phyloP scores from a whole-genome alignment of 148 eudicot species.

The Silene conica region DNA sequence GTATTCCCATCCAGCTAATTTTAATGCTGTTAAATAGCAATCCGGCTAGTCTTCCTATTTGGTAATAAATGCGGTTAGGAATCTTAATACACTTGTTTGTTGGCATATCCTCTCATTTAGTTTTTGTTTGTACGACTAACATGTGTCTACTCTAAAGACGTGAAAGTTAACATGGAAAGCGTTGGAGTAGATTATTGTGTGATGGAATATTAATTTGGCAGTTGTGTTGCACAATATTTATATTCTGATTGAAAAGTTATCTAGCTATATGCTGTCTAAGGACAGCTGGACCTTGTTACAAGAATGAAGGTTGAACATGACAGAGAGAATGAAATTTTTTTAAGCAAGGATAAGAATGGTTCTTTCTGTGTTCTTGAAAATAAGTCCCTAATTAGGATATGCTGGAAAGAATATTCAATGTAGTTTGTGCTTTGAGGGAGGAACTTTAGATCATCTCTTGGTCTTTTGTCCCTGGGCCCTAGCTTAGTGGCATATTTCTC shows the following conservation, averaged over 20 bases:
- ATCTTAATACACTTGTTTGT: not conserved
- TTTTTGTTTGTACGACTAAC: not conserved
- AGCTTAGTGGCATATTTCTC: not conserved
- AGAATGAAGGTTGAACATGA: not conserved
- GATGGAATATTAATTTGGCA: not conserved
- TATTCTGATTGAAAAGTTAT: not conserved
- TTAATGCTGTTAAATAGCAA: not conserved
- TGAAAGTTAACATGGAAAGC: not conserved
- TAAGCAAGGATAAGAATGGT: not conserved
- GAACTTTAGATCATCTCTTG: not conserved
- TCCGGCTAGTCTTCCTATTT: not conserved
- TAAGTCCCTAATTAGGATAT: not conserved
- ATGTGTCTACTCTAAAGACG: not conserved
- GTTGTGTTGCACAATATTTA: not conserved
- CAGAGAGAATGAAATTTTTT: not conserved
- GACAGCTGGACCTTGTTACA: not conserved
- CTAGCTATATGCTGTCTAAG: not conserved
- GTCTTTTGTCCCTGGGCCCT: not conserved
- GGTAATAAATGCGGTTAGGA: not conserved
- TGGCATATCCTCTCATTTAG: not conserved
- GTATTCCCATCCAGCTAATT: constrained; percentile 25
- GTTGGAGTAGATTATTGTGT: not conserved
- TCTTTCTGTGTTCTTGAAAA: not conserved
- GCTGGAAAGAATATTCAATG: not conserved
- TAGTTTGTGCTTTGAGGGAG: not conserved